These are phyloP conservation scores for Petunia hybrid DNA, from an alignment of 305 asterid species.

Conservation along the genomic window DNA sequence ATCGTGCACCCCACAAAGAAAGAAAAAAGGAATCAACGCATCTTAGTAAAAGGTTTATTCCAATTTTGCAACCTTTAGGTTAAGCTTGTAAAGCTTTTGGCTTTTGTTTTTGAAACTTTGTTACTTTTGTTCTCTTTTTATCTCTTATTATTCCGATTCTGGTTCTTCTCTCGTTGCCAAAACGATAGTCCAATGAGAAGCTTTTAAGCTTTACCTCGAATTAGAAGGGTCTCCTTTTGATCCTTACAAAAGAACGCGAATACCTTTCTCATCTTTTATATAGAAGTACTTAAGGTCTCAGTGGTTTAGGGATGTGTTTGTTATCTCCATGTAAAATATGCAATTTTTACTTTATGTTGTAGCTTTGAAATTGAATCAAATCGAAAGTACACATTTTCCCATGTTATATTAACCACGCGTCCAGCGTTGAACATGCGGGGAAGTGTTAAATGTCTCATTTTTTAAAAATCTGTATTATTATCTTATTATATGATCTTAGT, in stretches of 20 bases:
- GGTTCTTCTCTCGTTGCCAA: constrained; percentile 23
- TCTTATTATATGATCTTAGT: no score
- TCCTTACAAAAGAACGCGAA: neutral
- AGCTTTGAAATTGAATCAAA: neutral
- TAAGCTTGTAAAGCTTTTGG: neutral
- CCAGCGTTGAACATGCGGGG: neutral
- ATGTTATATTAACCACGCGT: neutral
- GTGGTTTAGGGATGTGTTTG: no score
- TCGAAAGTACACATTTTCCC: neutral
- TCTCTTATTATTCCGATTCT: constrained; percentile 23
- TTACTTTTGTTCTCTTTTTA: neutral
- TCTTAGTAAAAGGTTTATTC: constrained; percentile 30
- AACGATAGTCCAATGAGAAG: constrained; percentile 31
- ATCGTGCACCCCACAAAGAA: constrained; percentile 25
- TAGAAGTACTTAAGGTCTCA: no score
- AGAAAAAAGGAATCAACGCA: constrained; percentile 9
- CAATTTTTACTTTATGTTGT: neutral
- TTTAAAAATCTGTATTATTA: neutral
- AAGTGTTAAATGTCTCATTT: neutral
- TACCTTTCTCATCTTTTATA: neutral
- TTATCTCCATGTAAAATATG: neutral
- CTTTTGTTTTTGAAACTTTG: constrained; percentile 20
- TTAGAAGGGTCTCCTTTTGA: neutral
- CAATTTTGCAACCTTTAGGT: neutral
- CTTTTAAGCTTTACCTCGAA: constrained; percentile 13